phyloP scores from a whole-genome alignment of 1,284 basidiomycete species.

The Fomitopsis schrenkii region DNA sequence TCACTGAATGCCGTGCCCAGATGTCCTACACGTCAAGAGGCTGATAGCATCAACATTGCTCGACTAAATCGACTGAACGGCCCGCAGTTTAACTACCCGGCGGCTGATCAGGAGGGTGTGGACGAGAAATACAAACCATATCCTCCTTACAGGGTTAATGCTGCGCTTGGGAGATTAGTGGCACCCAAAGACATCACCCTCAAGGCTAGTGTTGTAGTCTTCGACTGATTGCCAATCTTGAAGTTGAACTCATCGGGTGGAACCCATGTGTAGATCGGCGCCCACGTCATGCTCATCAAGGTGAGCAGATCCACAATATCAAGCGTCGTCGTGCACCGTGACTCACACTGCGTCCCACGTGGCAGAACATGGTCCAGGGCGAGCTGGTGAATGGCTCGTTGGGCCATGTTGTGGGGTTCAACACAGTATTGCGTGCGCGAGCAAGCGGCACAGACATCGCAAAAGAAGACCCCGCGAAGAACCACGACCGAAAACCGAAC shows the following conservation, averaged over 20 bases:
- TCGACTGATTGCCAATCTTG: not conserved
- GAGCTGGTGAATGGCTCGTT: not conserved
- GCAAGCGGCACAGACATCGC: not conserved
- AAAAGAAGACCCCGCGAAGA: not conserved
- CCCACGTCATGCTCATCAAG: constrained; percentile 81
- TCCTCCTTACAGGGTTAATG: constrained; percentile 17
- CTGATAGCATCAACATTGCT: constrained; percentile 50
- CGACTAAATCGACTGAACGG: constrained; percentile 36
- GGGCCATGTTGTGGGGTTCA: not conserved
- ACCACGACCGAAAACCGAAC: not conserved
- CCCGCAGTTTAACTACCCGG: constrained; percentile 31
- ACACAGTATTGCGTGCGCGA: not conserved
- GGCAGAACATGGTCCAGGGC: constrained; percentile 1
- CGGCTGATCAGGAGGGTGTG: constrained; percentile 31
- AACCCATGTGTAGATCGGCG: constrained; percentile 34
- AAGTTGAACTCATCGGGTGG: not conserved
- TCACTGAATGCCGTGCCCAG: constrained; percentile 31
- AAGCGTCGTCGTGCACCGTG: not conserved
- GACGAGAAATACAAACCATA: constrained; percentile 20
- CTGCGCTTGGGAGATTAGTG: constrained; percentile 26
- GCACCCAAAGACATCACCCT: constrained; percentile 27
- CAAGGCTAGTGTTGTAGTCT: constrained; percentile 17
- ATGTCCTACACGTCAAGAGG: constrained; percentile 61
- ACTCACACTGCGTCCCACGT: too few species aligned
- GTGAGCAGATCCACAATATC: constrained; percentile 14